These are phyloP conservation scores for Yamadazyma siamensis DNA, from an alignment of 1,139 yeast genomes.

Conservation along the genomic window DNA sequence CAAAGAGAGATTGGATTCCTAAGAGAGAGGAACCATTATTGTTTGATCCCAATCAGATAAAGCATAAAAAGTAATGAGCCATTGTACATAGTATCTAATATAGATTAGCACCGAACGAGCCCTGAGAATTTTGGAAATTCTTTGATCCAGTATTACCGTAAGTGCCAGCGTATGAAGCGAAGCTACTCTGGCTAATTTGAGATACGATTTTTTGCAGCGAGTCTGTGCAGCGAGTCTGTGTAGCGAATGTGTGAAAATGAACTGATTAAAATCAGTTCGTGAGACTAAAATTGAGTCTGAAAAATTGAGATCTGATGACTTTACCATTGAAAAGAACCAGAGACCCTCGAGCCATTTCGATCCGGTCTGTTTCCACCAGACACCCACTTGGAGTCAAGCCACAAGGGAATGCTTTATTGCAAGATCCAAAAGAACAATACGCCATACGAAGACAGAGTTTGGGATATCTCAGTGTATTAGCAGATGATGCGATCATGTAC, in stretches of 20 bases:
- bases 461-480: conserved; percentile 51
- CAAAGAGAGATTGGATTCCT: conserved; percentile 67
- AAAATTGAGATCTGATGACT: conserved; percentile 6
- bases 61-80: conserved; percentile 14
- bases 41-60: conserved; percentile 22
- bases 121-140: no score
- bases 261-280: neutral
- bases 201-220: no score
- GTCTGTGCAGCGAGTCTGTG: no score
- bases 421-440: conserved; percentile 16
- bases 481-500: conserved; percentile 58
- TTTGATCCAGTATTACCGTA: no score
- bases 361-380: conserved; percentile 23
- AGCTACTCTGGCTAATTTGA: no score
- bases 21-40: conserved; percentile 38
- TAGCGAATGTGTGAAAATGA: no score
- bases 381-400: conserved; percentile 82
- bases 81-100: conserved; percentile 4
- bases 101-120: neutral
- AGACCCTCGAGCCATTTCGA: conserved; percentile 22
- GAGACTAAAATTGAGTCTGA: conserved; percentile 2
- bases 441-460: conserved; percentile 29
- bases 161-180: no score
- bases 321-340: conserved; percentile 11
- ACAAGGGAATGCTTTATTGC: conserved; percentile 53